Evolutionary conservation across 2,329 filamentous ascomycete species (phyloP).

Genomic region (Phialemonium atrogriseum): DNA sequence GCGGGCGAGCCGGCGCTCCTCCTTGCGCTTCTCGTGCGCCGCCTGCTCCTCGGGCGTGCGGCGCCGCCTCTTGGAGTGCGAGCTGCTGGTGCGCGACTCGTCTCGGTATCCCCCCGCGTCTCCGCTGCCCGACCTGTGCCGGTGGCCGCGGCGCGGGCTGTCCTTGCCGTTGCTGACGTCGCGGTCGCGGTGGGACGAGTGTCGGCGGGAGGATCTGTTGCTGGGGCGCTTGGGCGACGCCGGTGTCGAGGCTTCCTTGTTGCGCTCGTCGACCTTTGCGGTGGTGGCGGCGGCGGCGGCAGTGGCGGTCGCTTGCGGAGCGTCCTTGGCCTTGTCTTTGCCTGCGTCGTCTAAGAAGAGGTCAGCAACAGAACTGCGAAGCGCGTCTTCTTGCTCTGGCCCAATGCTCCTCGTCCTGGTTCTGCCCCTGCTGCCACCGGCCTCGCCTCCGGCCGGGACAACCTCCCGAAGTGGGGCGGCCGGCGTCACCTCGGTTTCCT

Average conservation of each 20-base stretch:
- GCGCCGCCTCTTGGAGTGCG: constrained; percentile 25
- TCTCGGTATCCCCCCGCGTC: no score
- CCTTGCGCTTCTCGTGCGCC: constrained; percentile 40
- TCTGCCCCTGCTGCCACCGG: constrained; percentile 16
- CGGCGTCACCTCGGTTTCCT: constrained; percentile 10
- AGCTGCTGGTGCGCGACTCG: constrained; percentile 25
- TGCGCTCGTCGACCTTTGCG: constrained; percentile 25
- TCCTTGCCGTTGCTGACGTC: constrained; percentile 20
- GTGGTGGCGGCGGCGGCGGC: no score
- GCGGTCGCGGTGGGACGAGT: constrained; percentile 23
- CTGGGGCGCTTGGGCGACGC: constrained; percentile 28
- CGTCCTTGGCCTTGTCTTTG: constrained; percentile 25
- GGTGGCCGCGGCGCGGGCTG: constrained; percentile 15
- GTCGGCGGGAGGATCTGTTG: constrained; percentile 29
- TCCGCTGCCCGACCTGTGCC: constrained; percentile 31
- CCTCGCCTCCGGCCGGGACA: constrained; percentile 5
- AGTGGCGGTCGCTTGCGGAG: constrained; percentile 12
- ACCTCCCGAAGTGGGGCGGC: no score
- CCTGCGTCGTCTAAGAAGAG: constrained; percentile 41
- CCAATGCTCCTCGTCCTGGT: constrained; percentile 23
- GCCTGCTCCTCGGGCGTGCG: constrained; percentile 41
- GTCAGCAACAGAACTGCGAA: constrained; percentile 45
- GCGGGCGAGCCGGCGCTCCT: constrained; percentile 31
- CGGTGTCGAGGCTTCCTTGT: constrained; percentile 9
- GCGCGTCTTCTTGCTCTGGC: constrained; percentile 27